Base-by-base conservation (phyloP, 2,329 filamentous ascomycete species). In the Magnaporthiopsis poae region DNA sequence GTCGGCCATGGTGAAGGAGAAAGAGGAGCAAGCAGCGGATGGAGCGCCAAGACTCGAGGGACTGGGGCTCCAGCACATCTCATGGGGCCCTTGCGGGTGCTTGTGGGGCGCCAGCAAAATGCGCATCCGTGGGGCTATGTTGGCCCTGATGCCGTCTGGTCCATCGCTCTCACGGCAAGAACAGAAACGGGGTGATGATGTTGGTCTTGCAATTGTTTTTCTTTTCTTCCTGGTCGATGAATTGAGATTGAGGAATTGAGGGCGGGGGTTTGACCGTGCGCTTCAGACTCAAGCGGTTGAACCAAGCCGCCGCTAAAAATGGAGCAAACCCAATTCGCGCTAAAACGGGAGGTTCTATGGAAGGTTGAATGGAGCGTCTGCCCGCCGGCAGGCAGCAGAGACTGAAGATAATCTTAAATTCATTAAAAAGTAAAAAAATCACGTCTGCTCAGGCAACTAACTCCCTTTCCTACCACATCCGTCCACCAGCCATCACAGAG, bases 401-500 rank as follows among this genome's bases (percentile, higher is more conserved):
- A 27, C 8, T 4, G 7, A n/a, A 8, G 46, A 52, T 27, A 27
- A 27, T 27, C 27, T 27, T 27, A 2, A 27, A 27, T 27, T 27
- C 27, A 27, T 27, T 27, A 31, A 31, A 31, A 7, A 31, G 5
- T 3, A 8, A 21, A 25, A 56, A 56, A 18, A 18, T 13, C 13
- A 46, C 39, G 39, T 46, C 15, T 3, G 21, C 31, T 7, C 31
- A 31, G 31, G 31, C 31, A 31, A 31, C 31, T 4, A 15, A 12
- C 56, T 3, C 56, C 56, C 3, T 60, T 25, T 27, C 59, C 0
- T 29, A 7, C 29, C 59, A 31, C 27, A 15, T 12, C 2, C 35
- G 12, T 9, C 9, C 9, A 36, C 9, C 35, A 35, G 33, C 35
- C 35, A 31, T 36, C 35, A 69, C 39, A 69, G 52, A 11, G 68